phyloP scores from a whole-genome alignment of 140 eudicot species.

The Anethum foeniculum region DNA sequence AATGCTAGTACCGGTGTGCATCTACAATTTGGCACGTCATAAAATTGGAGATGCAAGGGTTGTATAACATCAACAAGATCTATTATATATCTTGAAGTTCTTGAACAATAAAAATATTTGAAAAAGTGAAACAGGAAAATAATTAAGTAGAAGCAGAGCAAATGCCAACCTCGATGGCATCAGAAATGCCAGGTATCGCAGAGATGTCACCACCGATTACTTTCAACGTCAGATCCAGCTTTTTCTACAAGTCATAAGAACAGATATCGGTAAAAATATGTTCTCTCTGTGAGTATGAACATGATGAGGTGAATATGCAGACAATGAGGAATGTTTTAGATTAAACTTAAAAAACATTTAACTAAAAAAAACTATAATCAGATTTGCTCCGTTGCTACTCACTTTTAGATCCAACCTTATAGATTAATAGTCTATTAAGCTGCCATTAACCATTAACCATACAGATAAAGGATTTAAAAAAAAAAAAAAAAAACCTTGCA shows the following conservation, averaged over 20 bases:
- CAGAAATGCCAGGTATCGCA: slow-evolving; percentile 87
- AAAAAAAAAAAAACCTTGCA: not conserved
- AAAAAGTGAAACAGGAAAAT: not conserved
- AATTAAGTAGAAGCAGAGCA: not conserved
- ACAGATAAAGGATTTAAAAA: not conserved
- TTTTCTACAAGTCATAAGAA: slow-evolving; percentile 50
- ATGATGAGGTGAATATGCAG: not conserved
- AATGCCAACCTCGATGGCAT: slow-evolving; percentile 78
- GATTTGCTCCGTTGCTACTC: not conserved
- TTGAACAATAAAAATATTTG: not conserved
- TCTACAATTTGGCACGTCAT: not conserved
- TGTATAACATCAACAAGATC: not conserved
- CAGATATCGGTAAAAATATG: not conserved
- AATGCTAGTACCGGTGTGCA: not conserved
- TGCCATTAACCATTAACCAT: not conserved
- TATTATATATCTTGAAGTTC: not conserved
- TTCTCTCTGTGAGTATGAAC: not conserved
- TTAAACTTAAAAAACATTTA: not conserved
- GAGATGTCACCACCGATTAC: slow-evolving; percentile 90
- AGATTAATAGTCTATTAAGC: not conserved
- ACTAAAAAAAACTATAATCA: not conserved
- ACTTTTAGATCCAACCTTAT: not conserved
- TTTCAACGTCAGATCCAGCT: slow-evolving; percentile 89
- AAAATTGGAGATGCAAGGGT: not conserved
- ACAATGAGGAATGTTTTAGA: not conserved